A percentile compares a stretch with the other conserved stretches of the same genome.
Evolutionary conservation across 192 early-diverging fungal genomes (phyloP).

Genomic region (Mortierella claussenii): DNA sequence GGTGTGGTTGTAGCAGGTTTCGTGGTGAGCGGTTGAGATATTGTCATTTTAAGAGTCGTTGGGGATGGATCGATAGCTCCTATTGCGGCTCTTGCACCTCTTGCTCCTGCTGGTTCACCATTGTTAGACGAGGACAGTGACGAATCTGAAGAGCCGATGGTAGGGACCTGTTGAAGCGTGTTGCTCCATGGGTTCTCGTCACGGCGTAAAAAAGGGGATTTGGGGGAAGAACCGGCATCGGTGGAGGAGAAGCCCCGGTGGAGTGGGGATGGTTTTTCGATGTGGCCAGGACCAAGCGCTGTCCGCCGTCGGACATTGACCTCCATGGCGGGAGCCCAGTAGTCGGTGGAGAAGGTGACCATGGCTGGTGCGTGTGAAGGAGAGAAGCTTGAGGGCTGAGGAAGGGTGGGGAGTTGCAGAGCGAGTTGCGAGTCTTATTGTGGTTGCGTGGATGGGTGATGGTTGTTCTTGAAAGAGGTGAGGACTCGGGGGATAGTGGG

Average conservation of each 20-base stretch:
- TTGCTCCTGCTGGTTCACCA: no score
- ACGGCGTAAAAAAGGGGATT: no score
- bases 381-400: background rate
- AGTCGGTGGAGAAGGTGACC: slow-evolving; percentile 59
- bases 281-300: no score
- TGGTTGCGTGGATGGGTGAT: no score
- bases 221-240: no score
- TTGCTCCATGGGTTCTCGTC: slow-evolving; percentile 24
- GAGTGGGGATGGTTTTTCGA: slow-evolving; percentile 41
- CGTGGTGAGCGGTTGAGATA: no score
- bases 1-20: background rate
- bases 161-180: slow-evolving; percentile 36
- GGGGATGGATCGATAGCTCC: background rate
- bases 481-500: no score
- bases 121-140: no score
- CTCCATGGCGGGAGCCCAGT: slow-evolving; percentile 59
- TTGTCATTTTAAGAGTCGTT: slow-evolving; percentile 7
- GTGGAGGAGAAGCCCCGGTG: background rate
- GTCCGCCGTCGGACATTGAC: slow-evolving; percentile 55
- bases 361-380: slow-evolving; percentile 24
- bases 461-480: no score
- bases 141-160: slow-evolving; percentile 26
- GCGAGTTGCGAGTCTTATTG: no score
- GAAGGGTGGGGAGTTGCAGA: no score
- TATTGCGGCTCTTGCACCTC: no score